Evolutionary conservation across 1,139 yeast species (phyloP), one percentile per base, ranked within the genome.

Genomic region (Meyerozyma guilliermondii): DNA sequence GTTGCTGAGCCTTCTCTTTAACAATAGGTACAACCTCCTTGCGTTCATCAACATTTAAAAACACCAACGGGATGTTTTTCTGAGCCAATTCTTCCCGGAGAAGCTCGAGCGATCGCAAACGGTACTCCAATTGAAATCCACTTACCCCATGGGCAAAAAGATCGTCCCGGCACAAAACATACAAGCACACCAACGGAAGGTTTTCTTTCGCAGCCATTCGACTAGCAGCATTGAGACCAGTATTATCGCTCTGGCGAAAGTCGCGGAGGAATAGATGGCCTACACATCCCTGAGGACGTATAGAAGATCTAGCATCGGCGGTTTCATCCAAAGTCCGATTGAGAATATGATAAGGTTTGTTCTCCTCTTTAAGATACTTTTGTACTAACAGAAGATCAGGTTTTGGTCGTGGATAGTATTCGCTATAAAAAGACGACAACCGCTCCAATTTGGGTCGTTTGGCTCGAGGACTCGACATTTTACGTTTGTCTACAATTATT

Each of bases 91-190:
- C 59, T 5, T 51, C 34, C 34, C 62, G 55, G 41, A 77, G 53
- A 10, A 50, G 41, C 8, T 50, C 45, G 34, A 78, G 48, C 5
- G 70, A 60, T 36, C 65, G 59, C 40, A 60, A 46, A 43, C 66
- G 63, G 46, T 73, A 68, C 39, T 65, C 60, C 35, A 68, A 53
- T 43, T 76, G 76, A 53, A 68, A 68, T 0, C 71, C 62, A 37
- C 79, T 65, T 16, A 67, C 66, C 14, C 63, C 53, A 49, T 78
- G 82, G 11, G 68, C 62, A 31, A 57, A 58, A 46, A 69, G 59
- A 29, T 68, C 74, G 38, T 66, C 66, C 4, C 65, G 58, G 35
- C 74, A 68, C 43, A 66, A 56, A n/a, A 69, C 59, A 53, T 65
- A 74, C 9, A 74, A 46, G 1, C 73, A 65, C 7, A 51, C 43